A percentile compares a stretch with the other conserved stretches of the same genome.
Evolutionary conservation across 306 rosid genomes (phyloP).

Genomic region (Casuarina cunninghamiana): DNA sequence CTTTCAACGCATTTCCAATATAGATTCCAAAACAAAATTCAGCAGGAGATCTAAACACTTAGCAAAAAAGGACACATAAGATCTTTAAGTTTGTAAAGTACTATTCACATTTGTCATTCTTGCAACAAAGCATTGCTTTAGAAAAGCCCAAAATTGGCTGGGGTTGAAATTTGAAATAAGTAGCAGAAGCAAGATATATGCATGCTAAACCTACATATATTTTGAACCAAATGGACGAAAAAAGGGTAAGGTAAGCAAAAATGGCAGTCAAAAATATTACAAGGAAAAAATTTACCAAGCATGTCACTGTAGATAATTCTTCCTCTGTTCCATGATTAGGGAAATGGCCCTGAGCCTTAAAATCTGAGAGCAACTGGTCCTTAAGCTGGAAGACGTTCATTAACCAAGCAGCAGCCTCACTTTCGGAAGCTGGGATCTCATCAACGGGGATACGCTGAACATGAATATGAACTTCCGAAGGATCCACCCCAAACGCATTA

Average conservation of each 20-base stretch:
- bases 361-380: constrained; percentile 58
- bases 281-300: constrained; percentile 47
- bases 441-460: constrained; percentile 59
- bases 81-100: constrained; percentile 7
- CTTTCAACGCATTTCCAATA: neutral
- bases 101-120: constrained; percentile 40
- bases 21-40: neutral
- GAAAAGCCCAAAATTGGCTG: constrained; percentile 49
- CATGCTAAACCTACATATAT: constrained; percentile 69
- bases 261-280: constrained; percentile 54
- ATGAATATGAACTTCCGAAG: constrained; percentile 92
- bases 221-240: constrained; percentile 70
- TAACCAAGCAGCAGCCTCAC: constrained; percentile 69
- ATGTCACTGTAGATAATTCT: constrained; percentile 53
- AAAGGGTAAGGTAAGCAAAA: constrained; percentile 61
- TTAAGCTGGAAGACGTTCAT: constrained; percentile 52
- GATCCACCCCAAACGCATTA: constrained; percentile 87
- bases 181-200: constrained; percentile 73
- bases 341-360: constrained; percentile 64
- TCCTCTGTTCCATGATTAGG: constrained; percentile 51
- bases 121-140: constrained; percentile 41
- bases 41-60: constrained; percentile 24
- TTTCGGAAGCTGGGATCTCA: constrained; percentile 62
- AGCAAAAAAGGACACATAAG: constrained; percentile 11
- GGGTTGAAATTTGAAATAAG: constrained; percentile 51